phyloP scores from a whole-genome alignment of 441 rosid species.

The Hura crepitans region DNA sequence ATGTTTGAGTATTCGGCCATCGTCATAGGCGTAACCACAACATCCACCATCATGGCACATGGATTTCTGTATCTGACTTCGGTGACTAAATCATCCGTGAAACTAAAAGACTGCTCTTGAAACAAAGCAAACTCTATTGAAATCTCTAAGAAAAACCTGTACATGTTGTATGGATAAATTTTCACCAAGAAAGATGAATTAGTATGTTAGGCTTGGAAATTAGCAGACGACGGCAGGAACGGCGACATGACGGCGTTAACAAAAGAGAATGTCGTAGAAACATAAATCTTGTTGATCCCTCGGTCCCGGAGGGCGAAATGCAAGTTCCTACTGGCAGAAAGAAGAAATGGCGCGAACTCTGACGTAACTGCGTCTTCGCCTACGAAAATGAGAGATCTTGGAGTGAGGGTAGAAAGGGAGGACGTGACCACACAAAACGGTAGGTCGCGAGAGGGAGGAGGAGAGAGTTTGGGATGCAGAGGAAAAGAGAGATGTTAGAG shows the following conservation, averaged over 20 bases:
- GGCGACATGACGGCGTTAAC: constrained; percentile 50
- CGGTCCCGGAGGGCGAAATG: constrained; percentile 48
- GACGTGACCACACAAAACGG: constrained; percentile 61
- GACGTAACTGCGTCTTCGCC: constrained; percentile 56
- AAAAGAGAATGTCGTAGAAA: constrained; percentile 86
- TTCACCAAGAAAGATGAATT: constrained; percentile 75
- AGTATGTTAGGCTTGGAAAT: constrained; percentile 54
- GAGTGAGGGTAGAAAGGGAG: constrained; percentile 77
- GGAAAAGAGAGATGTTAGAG: constrained; percentile 68
- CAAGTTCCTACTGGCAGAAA: constrained; percentile 63
- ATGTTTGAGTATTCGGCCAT: constrained; percentile 68
- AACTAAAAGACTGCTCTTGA: constrained; percentile 64
- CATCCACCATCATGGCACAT: constrained; percentile 83
- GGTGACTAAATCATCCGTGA: constrained; percentile 65
- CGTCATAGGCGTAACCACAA: constrained; percentile 59
- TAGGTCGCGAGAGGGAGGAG: constrained; percentile 60
- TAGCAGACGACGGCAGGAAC: constrained; percentile 76
- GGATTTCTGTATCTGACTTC: constrained; percentile 74
- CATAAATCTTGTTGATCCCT: constrained; percentile 48
- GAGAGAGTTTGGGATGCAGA: constrained; percentile 64
- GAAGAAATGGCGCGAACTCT: constrained; percentile 41
- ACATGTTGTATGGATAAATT: constrained; percentile 70
- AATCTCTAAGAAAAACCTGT: constrained; percentile 52
- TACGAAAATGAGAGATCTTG: constrained; percentile 65
- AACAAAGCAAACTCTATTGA: constrained; percentile 81